phyloP scores from a whole-genome alignment of 177 flowering plant genomes.

The Tripterygium wilfordii region DNA sequence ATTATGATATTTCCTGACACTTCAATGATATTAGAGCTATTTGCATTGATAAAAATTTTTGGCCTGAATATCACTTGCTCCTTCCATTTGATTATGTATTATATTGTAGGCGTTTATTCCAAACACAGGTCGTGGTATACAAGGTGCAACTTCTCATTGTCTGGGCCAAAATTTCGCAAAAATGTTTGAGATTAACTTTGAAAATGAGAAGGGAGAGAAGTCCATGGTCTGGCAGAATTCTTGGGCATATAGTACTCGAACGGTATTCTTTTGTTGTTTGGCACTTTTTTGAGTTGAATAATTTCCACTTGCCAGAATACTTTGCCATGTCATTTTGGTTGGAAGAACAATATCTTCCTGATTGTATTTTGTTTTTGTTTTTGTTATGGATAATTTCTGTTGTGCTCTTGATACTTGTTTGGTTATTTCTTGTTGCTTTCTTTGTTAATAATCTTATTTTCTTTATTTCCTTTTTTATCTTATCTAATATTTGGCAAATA shows the following conservation, averaged over 20 bases:
- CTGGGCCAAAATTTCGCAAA: slow-evolving; percentile 93
- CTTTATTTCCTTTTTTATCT: background rate
- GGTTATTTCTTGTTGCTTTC: no score
- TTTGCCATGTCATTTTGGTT: no score
- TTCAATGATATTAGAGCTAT: background rate
- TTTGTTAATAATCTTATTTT: no score
- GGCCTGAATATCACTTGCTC: background rate
- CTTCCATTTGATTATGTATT: no score
- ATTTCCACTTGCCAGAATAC: background rate
- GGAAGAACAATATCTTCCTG: no score
- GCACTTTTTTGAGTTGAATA: background rate
- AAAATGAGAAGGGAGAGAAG: slow-evolving; percentile 83
- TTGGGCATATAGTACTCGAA: slow-evolving; percentile 91
- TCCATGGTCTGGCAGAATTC: slow-evolving; percentile 97
- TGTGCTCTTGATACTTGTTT: background rate
- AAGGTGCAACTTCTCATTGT: slow-evolving; percentile 96
- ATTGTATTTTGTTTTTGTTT: no score
- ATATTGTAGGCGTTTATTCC: slow-evolving; percentile 76
- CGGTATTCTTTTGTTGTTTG: slow-evolving; percentile 33
- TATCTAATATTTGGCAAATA: background rate
- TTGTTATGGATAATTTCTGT: no score
- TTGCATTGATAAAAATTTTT: background rate
- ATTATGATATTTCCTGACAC: no score
- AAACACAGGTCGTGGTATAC: slow-evolving; percentile 88
- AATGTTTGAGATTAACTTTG: slow-evolving; percentile 89